Evolutionary conservation across 495 filamentous ascomycete genomes (phyloP), one percentile per base, ranked within the genome.

Genomic region (Aspergillus mulundensis): DNA sequence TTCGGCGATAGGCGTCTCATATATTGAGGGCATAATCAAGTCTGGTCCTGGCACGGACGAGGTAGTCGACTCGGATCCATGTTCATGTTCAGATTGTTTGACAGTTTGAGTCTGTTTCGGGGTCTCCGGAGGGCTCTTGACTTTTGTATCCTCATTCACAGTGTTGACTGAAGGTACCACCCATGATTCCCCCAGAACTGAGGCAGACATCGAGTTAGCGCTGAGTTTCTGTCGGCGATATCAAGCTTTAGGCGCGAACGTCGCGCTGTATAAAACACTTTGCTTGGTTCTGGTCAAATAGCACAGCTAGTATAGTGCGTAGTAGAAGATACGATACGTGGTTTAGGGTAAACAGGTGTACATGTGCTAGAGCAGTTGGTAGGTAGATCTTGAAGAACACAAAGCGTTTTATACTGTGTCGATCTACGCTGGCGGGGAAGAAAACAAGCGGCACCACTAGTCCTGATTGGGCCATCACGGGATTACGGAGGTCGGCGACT

Each of bases 1-100:
- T 38, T 77, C 70, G 24, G 66, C 61, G 28, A 70, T 64, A 11
- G 69, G 63, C 1, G 62, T 57, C 45, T 74, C 72, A 55, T 70
- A 69, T 21, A 78, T 74, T 5, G 73, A 76, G 1, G 75, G 75
- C 75, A 78, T 78, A 36, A 78, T 68, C 7, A 78, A 67, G 46
- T 78, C 73, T 3, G 73, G 75, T 14, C 75, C 75, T 14, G 71
- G 67, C 43, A 66, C 59, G 39, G 67, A 72, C 12, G 66, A 72
- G 32, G 61, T 49, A 16, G 65, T 61, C 14, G 70, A 69, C 25
- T 70, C 63, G 11, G 66, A 61, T 28, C 57, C 47, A 56, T 65
- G 53, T 44, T 57, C 44, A 44, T 34, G 34, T 48, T 43, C 50
- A 51, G 46, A 50, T 56, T 49, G 18, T 19, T 24, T 14, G 40